Evolutionary conservation across 768 basidiomycete species (phyloP), one percentile per base, ranked within the genome.

Genomic region (Termitomyces bulborhizus): DNA sequence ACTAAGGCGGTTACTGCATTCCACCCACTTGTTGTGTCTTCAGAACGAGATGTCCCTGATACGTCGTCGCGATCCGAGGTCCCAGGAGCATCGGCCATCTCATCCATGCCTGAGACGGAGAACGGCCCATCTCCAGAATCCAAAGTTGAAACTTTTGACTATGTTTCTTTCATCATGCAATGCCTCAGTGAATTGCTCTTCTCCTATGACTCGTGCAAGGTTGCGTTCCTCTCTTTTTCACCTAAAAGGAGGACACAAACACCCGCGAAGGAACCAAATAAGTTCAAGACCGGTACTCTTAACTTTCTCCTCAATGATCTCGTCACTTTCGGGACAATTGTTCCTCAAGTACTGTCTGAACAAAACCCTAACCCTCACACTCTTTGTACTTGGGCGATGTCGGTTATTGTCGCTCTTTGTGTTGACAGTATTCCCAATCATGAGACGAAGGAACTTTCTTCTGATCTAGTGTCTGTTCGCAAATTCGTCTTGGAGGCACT

Each of bases 401-500:
- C 93, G 16, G 82, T 96, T 55, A 71, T 99, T 36, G 89, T 95
- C 44, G 89, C 94, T 0, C 79, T 99, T n/a, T 98, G 96, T 64
- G 86, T 93, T 9, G 96, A 98, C 65, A 86, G 83, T 4, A 77
- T 83, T 2, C 71, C 82, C 3, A 71, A 75, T 16, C 77, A 79
- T 34, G 89, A 90, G 46, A 66, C 77, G 52, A 96, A 93, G 69
- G 93, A 93, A 31, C 74, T 88, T 11, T 81, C 90, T 3, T 58
- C 78, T 4, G 92, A 97, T 54, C 75, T 98, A 44, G 76, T 88
- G n/a, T 79, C 83, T n/a, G 86, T 93, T n/a, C 86, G 97, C 43
- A 94, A 93, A 70, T 86, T 87, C 57, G 88, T 98, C 3, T 76
- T 99, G 39, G 97, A 99, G 62, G 86, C 89, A 3, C 79, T 98